Percentiles rank a stretch among this genome's conserved stretches.
phyloP scores from a whole-genome alignment of 1,284 basidiomycete species.

The Sanghuangporus weigelae region DNA sequence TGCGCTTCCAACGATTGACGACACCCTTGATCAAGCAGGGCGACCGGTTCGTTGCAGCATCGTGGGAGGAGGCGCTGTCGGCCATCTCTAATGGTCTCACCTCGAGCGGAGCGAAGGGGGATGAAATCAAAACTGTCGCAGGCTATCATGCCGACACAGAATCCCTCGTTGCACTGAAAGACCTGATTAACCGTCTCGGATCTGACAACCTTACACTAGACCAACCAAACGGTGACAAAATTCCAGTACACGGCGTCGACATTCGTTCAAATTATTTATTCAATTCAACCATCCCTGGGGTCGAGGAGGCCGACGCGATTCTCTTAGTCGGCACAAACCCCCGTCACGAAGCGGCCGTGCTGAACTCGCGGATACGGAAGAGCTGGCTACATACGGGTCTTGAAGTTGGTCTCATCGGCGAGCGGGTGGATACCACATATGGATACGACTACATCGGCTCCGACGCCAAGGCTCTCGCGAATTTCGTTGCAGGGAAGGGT shows the following conservation, averaged over 20 bases:
- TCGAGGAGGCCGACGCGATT: constrained; percentile 91
- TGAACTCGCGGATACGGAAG: constrained; percentile 97
- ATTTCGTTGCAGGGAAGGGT: constrained; percentile 76
- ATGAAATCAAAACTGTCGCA: constrained; percentile 95
- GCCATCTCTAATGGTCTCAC: constrained; percentile 78
- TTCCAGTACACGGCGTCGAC: constrained; percentile 81
- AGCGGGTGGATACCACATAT: constrained; percentile 89
- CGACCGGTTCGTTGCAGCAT: constrained; percentile 86
- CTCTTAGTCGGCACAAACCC: constrained; percentile 97
- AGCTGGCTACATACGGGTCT: constrained; percentile 84
- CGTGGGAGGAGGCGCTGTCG: constrained; percentile 90
- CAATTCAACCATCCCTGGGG: constrained; percentile 90
- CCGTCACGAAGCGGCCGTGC: constrained; percentile 93
- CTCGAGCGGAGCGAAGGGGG: constrained; percentile 79
- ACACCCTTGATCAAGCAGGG: constrained; percentile 89
- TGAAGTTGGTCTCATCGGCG: constrained; percentile 88
- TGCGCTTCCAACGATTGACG: constrained; percentile 94
- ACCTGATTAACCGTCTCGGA: constrained; percentile 89
- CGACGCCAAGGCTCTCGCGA: constrained; percentile 73
- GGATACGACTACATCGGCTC: constrained; percentile 90
- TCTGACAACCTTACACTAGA: constrained; percentile 94
- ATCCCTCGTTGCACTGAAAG: constrained; percentile 90
- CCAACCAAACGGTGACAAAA: constrained; percentile 57
- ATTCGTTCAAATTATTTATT: constrained; percentile 96
- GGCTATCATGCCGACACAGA: constrained; percentile 94